Percentiles rank a stretch among this genome's conserved stretches.
Conservation (phyloP, 768 basidiomycete genomes). For the Pisolithus microcarpus region DNA sequence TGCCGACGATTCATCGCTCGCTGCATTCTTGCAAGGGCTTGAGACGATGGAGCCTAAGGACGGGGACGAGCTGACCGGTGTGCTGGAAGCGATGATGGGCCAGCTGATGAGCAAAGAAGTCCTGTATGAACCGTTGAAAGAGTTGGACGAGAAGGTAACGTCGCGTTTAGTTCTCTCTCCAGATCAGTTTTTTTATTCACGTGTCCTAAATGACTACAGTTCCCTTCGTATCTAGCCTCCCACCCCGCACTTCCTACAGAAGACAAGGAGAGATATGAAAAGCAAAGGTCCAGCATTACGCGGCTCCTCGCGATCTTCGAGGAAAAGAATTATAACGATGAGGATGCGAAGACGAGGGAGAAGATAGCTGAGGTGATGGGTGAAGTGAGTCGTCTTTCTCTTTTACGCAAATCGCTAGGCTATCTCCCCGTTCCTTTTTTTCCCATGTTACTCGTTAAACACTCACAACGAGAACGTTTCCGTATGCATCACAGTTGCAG, state of each 20-base stretch:
- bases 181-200: too few relatives aligned
- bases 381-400: conserved; percentile 40
- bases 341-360: conserved; percentile 37
- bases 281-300: conserved; percentile 51
- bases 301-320: conserved; percentile 65
- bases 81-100: conserved; percentile 12
- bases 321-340: conserved; percentile 50
- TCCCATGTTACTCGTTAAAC: too few relatives aligned
- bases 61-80: too few relatives aligned
- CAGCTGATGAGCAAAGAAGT: conserved; percentile 26
- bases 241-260: conserved; percentile 44
- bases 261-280: conserved; percentile 58
- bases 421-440: too few relatives aligned
- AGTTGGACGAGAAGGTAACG: conserved; percentile 61
- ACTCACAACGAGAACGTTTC: too few relatives aligned
- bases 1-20: too few relatives aligned
- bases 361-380: conserved; percentile 65
- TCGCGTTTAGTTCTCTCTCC: neutral
- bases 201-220: conserved; percentile 35
- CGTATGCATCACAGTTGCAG: conserved; percentile 48
- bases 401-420: too few relatives aligned
- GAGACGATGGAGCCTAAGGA: too few relatives aligned
- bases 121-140: conserved; percentile 84
- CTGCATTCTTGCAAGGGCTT: too few relatives aligned
- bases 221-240: conserved; percentile 70